These are phyloP conservation scores for Phoma herbarum DNA, from an alignment of 2,329 filamentous ascomycete genomes.

Conservation along the genomic window DNA sequence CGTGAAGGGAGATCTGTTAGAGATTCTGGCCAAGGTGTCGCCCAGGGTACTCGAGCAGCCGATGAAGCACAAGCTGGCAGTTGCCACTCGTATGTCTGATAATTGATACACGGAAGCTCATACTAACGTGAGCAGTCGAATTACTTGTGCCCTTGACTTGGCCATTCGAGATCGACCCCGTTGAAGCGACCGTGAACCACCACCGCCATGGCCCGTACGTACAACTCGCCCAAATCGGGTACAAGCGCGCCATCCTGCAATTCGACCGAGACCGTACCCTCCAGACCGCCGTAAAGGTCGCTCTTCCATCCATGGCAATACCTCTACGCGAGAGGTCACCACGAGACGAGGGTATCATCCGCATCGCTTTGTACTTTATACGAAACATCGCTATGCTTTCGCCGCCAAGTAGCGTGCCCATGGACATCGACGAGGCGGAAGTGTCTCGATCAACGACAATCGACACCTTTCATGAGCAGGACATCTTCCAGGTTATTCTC, in stretches of 20 bases:
- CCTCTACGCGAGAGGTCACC: constrained; percentile 76
- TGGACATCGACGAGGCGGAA: constrained; percentile 88
- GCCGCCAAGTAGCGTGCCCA: constrained; percentile 74
- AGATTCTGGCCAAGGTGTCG: constrained; percentile 81
- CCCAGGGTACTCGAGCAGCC: constrained; percentile 76
- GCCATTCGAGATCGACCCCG: constrained; percentile 82
- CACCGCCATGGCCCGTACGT: constrained; percentile 90
- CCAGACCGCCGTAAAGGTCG: constrained; percentile 80
- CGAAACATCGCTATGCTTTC: constrained; percentile 88
- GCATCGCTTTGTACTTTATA: constrained; percentile 86
- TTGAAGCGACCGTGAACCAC: constrained; percentile 90
- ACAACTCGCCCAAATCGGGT: constrained; percentile 84
- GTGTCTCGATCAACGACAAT: constrained; percentile 88
- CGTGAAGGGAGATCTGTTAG: constrained; percentile 87
- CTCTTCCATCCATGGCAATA: constrained; percentile 84
- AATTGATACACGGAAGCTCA: rapidly evolving
- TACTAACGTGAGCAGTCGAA: constrained; percentile 66
- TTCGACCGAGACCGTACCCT: constrained; percentile 80
- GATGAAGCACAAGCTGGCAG: constrained; percentile 78
- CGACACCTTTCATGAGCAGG: constrained; percentile 87
- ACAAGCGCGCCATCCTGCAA: constrained; percentile 89
- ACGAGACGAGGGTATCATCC: constrained; percentile 91
- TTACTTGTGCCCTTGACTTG: constrained; percentile 92
- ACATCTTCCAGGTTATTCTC: constrained; percentile 84
- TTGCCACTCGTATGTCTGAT: constrained; percentile 70